phyloP scores from a whole-genome alignment of 768 basidiomycete genomes.

The Termitomyces sp. region DNA sequence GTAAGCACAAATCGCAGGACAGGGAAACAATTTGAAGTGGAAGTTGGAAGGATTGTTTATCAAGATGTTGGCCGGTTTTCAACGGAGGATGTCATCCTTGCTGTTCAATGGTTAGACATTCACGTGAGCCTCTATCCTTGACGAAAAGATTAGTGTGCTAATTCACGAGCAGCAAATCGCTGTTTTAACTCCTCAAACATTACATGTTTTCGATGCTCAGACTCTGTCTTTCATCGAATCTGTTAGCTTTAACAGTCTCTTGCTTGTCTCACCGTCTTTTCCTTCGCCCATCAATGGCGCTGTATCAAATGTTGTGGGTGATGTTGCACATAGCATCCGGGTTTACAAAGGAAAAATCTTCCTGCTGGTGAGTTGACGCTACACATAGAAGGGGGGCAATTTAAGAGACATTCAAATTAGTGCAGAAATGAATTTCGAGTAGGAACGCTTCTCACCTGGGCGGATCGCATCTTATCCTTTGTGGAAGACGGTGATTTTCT shows the following conservation, averaged over 20 bases:
- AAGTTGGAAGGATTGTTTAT: conserved; percentile 62
- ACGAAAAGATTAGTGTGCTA: background rate
- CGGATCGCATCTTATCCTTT: conserved; percentile 80
- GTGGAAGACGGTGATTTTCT: conserved; percentile 88
- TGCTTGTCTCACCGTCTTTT: conserved; percentile 51
- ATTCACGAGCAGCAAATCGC: conserved; percentile 57
- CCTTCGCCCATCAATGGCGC: conserved; percentile 40
- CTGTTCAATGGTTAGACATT: conserved; percentile 83
- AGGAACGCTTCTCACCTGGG: conserved; percentile 90
- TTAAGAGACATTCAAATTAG: conserved; percentile 29
- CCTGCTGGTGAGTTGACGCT: conserved; percentile 59
- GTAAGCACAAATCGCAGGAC: conserved; percentile 46
- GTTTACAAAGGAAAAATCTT: conserved; percentile 91
- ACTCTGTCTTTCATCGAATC: conserved; percentile 56
- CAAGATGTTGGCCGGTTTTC: conserved; percentile 57
- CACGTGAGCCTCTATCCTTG: conserved; percentile 59
- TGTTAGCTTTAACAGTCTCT: conserved; percentile 50
- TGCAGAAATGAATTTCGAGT: conserved; percentile 63
- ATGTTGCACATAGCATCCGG: conserved; percentile 67
- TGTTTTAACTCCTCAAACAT: conserved; percentile 45
- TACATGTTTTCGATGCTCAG: conserved; percentile 70
- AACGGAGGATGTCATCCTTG: conserved; percentile 57
- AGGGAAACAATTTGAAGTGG: conserved; percentile 54
- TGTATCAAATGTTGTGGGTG: conserved; percentile 40
- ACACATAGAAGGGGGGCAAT: background rate